These are phyloP conservation scores for Sugiyamaella valdiviana DNA, from an alignment of 805 yeast genomes.

Conservation along the genomic window DNA sequence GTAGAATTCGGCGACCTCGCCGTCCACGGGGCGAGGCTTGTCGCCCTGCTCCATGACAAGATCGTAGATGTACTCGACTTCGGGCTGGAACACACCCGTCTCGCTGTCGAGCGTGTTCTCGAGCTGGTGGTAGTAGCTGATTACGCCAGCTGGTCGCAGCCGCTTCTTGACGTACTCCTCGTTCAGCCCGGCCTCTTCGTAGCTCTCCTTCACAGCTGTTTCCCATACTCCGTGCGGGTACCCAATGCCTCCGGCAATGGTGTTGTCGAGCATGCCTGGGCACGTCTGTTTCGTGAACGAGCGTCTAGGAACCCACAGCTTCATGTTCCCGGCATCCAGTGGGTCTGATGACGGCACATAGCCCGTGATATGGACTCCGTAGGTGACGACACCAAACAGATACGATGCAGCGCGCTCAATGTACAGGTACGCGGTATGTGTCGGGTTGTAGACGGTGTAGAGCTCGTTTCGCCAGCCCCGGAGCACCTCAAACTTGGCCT, in stretches of 20 bases:
- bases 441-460: slow-evolving; percentile 61
- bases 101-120: slow-evolving; percentile 35
- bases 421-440: slow-evolving; percentile 51
- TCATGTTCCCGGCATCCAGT: slow-evolving; percentile 35
- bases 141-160: slow-evolving; percentile 51
- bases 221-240: slow-evolving; percentile 68
- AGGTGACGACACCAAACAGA: slow-evolving; percentile 77
- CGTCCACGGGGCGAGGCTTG: slow-evolving; percentile 56
- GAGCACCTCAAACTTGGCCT: slow-evolving; percentile 23
- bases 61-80: slow-evolving; percentile 77
- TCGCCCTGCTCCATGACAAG: slow-evolving; percentile 44
- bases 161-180: slow-evolving; percentile 43
- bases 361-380: slow-evolving; percentile 86
- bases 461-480: slow-evolving; percentile 77
- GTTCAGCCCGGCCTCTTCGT: slow-evolving; percentile 82
- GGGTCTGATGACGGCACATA: slow-evolving; percentile 49
- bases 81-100: slow-evolving; percentile 73
- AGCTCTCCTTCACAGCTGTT: slow-evolving; percentile 78
- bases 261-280: slow-evolving; percentile 88
- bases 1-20: slow-evolving; percentile 69
- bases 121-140: slow-evolving; percentile 47
- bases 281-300: slow-evolving; percentile 74
- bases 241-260: slow-evolving; percentile 93
- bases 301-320: slow-evolving; percentile 77
- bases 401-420: slow-evolving; percentile 80